Evolutionary conservation across 495 filamentous ascomycete genomes (phyloP).

Genomic region (Neurospora sp.): DNA sequence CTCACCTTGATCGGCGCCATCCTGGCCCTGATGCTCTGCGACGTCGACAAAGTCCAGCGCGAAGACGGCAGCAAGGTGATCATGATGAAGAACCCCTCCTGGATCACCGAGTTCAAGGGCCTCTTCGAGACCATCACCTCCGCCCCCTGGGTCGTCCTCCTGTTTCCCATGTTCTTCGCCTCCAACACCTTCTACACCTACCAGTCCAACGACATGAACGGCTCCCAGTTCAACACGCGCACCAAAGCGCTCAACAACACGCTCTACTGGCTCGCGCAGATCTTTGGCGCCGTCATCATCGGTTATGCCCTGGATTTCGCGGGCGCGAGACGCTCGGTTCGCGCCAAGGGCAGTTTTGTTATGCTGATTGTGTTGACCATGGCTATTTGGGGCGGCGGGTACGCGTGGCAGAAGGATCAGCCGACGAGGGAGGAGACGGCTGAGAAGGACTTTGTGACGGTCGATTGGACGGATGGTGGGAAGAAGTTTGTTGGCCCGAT

Average conservation of each 20-base stretch:
- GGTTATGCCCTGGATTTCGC: conserved; percentile 65
- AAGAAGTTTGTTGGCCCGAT: conserved; percentile 62
- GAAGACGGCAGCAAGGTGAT: conserved; percentile 69
- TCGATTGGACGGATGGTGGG: conserved; percentile 55
- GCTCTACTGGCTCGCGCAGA: conserved; percentile 83
- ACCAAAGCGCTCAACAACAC: conserved; percentile 74
- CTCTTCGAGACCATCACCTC: conserved; percentile 62
- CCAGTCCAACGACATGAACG: conserved; percentile 53
- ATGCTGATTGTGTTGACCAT: conserved; percentile 66
- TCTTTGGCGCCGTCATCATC: conserved; percentile 70
- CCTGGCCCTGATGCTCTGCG: conserved; percentile 61
- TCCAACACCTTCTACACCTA: conserved; percentile 78
- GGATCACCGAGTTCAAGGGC: conserved; percentile 67
- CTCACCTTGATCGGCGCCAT: conserved; percentile 69
- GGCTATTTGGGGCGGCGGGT: conserved; percentile 80
- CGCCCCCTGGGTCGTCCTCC: conserved; percentile 67
- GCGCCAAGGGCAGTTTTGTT: conserved; percentile 62
- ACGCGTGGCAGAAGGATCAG: conserved; percentile 60
- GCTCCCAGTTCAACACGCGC: conserved; percentile 69
- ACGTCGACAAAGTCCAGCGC: conserved; percentile 68
- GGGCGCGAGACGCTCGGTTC: conserved; percentile 52
- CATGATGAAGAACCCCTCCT: conserved; percentile 77
- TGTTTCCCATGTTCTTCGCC: conserved; percentile 83
- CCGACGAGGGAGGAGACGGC: conserved; percentile 38
- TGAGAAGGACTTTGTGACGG: conserved; percentile 23